Percentiles rank a stretch among this genome's conserved stretches.
Conservation (phyloP, 345 rosid species). For the Gynandropsis gynandra region DNA sequence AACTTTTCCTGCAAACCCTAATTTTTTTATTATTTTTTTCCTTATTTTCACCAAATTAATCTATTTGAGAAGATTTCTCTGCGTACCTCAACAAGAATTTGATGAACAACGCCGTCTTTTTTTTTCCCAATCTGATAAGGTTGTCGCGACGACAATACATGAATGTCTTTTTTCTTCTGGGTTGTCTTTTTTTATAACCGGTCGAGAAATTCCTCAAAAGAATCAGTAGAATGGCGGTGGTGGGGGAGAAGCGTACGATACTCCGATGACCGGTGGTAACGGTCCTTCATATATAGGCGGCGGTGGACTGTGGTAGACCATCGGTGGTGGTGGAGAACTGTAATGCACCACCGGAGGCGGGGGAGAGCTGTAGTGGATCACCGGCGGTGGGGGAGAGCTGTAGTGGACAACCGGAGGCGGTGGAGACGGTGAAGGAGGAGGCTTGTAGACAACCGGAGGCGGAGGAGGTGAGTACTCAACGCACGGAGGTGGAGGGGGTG, state of each 20-base stretch:
- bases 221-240: constrained; percentile 97
- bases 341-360: constrained; percentile 32
- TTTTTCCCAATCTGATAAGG: too few species aligned
- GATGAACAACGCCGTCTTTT: too few species aligned
- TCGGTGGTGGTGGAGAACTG: constrained; percentile 40
- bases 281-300: constrained; percentile 77
- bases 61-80: too few species aligned
- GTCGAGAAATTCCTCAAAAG: constrained; percentile 32
- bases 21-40: too few species aligned
- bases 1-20: too few species aligned
- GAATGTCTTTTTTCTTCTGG: too few species aligned
- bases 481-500: constrained; percentile 58
- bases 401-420: constrained; percentile 16
- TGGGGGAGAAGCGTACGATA: constrained; percentile 94
- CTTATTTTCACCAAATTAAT: too few species aligned
- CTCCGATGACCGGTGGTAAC: constrained; percentile 72
- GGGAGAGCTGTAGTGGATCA: constrained; percentile 25
- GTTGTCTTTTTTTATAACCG: constrained; percentile 23
- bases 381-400: constrained; percentile 24
- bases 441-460: constrained; percentile 35
- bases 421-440: constrained; percentile 35
- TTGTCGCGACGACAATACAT: too few species aligned
- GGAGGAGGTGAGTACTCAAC: constrained; percentile 46
- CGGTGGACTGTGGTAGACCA: constrained; percentile 32
- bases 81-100: too few species aligned